Percentiles rank a stretch among this genome's conserved stretches.
Evolutionary conservation across 2,329 filamentous ascomycete genomes (phyloP).

Genomic region (Drechslerella dactyloides): DNA sequence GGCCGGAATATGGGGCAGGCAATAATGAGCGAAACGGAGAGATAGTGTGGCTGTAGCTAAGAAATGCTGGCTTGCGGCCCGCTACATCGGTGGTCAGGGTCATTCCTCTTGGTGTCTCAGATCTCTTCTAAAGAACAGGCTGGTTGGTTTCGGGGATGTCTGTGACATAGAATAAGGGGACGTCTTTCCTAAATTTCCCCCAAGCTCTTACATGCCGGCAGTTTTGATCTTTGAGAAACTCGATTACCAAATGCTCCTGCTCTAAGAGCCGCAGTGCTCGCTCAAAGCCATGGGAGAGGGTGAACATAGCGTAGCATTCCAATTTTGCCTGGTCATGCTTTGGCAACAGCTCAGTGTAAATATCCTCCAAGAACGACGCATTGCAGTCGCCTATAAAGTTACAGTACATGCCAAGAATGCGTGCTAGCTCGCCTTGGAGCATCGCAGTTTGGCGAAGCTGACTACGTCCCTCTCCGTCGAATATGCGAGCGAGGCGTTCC

Average conservation of each 20-base stretch:
- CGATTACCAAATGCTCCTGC: neutral
- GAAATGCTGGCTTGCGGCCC: no score
- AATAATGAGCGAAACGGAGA: no score
- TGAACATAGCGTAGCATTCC: conserved; percentile 9
- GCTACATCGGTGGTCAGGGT: no score
- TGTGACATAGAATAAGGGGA: no score
- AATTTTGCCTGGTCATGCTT: neutral
- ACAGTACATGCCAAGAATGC: conserved; percentile 13
- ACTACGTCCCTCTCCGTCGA: conserved; percentile 1
- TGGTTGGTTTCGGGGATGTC: no score
- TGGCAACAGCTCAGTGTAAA: neutral
- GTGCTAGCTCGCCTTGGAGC: neutral
- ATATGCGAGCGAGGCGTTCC: neutral
- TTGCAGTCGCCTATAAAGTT: neutral
- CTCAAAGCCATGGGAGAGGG: conserved; percentile 13
- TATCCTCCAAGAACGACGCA: neutral
- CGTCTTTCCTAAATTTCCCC: neutral
- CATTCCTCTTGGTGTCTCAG: no score
- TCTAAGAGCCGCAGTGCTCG: conserved; percentile 8
- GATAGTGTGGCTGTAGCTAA: no score
- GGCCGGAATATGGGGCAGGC: no score
- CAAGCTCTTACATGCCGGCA: neutral
- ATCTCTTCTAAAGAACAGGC: no score
- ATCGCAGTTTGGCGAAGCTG: neutral
- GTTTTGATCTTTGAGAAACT: neutral